These are phyloP conservation scores for Ananas comosus DNA, from an alignment of 176 grass and related monocot genomes.

Conservation along the genomic window DNA sequence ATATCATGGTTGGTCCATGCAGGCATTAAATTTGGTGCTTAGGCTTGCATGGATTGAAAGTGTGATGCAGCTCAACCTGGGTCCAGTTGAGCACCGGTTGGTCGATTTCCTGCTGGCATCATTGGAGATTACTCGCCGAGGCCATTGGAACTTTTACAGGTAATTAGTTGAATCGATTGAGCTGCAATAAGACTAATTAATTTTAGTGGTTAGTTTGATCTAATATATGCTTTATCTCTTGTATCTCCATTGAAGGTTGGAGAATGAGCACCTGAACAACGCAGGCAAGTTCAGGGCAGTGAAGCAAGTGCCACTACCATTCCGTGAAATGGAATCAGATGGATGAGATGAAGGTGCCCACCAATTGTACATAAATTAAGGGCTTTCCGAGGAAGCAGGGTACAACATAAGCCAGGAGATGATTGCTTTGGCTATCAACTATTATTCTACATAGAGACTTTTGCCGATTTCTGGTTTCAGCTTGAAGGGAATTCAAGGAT, in stretches of 20 bases:
- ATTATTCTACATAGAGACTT: neutral
- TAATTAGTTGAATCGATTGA: constrained; percentile 9
- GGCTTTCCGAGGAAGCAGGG: neutral
- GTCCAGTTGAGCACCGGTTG: constrained; percentile 35
- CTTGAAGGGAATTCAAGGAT: neutral
- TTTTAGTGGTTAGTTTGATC: neutral
- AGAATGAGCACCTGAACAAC: constrained; percentile 89
- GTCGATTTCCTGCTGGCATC: constrained; percentile 74
- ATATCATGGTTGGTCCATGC: neutral
- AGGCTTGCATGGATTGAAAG: constrained; percentile 85
- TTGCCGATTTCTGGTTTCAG: neutral
- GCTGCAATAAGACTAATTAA: neutral
- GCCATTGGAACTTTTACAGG: constrained; percentile 96
- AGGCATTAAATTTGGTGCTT: constrained; percentile 67
- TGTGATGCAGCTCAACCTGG: constrained; percentile 47
- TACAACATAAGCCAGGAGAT: too few species aligned
- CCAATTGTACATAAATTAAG: constrained; percentile 17
- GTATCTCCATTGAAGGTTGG: constrained; percentile 32
- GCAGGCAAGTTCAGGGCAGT: constrained; percentile 81
- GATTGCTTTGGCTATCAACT: neutral
- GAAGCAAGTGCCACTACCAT: constrained; percentile 75
- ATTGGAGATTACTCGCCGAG: constrained; percentile 69
- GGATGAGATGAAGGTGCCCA: constrained; percentile 16
- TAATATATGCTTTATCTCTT: neutral
- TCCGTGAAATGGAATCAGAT: constrained; percentile 66